Evolutionary conservation across 1,284 basidiomycete genomes (phyloP), one percentile per base, ranked within the genome.

Genomic region (Tilletiopsis washingtonensis): DNA sequence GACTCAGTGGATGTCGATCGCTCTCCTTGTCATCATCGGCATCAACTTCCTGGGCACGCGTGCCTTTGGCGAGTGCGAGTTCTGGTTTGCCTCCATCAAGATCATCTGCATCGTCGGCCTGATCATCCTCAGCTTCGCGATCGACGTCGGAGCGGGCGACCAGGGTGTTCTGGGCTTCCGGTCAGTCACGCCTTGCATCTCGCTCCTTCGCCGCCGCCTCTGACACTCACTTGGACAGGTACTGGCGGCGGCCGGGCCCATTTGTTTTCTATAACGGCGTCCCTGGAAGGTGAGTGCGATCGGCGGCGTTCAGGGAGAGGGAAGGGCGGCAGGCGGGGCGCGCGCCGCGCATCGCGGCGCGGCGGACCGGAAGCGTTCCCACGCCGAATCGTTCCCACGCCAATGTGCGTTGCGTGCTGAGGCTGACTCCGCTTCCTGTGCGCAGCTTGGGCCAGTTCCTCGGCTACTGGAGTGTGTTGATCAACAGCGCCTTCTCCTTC

Each of bases 401-500:
- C n/a, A n/a, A n/a, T n/a, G n/a, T n/a, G n/a, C n/a, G n/a, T n/a
- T n/a, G n/a, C n/a, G n/a, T n/a, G n/a, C n/a, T n/a, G n/a, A n/a
- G n/a, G n/a, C n/a, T n/a, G n/a, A n/a, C n/a, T n/a, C n/a, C n/a
- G n/a, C n/a, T n/a, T n/a, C n/a, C n/a, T n/a, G n/a, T n/a, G n/a
- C n/a, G n/a, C 23, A 14, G 43, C 41, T 47, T 79, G 59, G 84
- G 84, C 2, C 78, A 76, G 6, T 76, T 76, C 61, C 59, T 76
- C 9, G 74, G 71, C 12, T 75, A 74, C 56, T 71, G 65, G 48
- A 52, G 47, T 4, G 62, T 74, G 2, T 64, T 74, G 27, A 68
- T 75, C 23, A 67, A 75, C 41, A 86, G 87, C 7, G 86, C 86
- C 1, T 91, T 91, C 77, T 85, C 84, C 11, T 90, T 83, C 77